A percentile compares a stretch with the other conserved stretches of the same genome.
These are phyloP conservation scores for Trichoderma asperellum DNA, from an alignment of 2,329 filamentous ascomycete species.

Conservation along the genomic window DNA sequence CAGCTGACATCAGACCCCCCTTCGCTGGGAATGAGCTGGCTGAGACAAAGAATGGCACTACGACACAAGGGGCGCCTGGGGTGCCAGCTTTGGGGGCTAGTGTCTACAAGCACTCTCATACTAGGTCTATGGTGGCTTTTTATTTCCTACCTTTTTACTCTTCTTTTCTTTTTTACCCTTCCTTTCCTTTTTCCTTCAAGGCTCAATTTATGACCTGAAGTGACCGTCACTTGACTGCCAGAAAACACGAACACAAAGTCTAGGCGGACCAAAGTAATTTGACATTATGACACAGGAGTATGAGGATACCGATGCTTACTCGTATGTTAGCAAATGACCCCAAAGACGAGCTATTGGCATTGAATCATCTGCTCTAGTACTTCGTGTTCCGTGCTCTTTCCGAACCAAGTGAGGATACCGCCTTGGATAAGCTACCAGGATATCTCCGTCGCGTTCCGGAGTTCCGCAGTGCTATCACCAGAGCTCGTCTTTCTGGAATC, in stretches of 20 bases:
- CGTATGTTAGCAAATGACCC: not conserved
- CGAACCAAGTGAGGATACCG: not conserved
- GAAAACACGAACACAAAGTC: not conserved
- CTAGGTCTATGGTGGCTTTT: not conserved
- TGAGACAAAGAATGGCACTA: constrained; percentile 15
- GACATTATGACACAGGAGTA: not conserved
- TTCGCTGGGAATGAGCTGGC: constrained; percentile 10
- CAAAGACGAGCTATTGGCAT: not conserved
- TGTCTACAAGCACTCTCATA: not conserved
- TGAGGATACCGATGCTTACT: not conserved
- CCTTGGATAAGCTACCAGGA: not conserved
- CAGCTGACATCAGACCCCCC: constrained; percentile 26
- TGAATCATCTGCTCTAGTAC: not conserved
- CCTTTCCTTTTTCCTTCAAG: not conserved
- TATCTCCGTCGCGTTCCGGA: constrained; percentile 1
- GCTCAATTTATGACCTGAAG: not conserved
- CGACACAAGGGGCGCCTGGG: not conserved
- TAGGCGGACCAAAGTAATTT: not conserved
- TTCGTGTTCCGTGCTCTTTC: not conserved
- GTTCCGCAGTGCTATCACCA: constrained; percentile 1
- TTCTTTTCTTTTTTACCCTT: not conserved
- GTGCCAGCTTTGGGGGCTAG: constrained; percentile 16
- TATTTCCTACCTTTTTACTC: not conserved
- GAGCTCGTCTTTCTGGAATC: not conserved
- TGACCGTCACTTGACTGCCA: not conserved